Evolutionary conservation across 345 rosid genomes (phyloP), one percentile per base, ranked within the genome.

Genomic region (Streptanthus diversifolius): DNA sequence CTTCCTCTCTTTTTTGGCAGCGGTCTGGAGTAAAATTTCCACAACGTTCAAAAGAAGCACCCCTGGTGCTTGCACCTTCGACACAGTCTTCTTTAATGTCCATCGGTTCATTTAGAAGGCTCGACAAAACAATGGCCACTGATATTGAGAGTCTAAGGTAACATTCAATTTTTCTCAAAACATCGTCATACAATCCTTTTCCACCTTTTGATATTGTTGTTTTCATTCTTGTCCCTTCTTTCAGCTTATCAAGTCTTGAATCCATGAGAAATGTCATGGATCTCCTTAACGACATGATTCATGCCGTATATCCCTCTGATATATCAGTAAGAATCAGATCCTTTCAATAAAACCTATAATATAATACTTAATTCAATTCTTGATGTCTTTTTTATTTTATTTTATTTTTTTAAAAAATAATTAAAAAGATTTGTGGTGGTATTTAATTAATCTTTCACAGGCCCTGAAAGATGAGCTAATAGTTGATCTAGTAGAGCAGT

Each of bases 41-140:
- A 39, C 79, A 62, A 52, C 93, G 91, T 35, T 82, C 93, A 13
- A 58, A 62, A 11, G 87, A 90, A 82, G 80, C 97, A 40, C 87
- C 92, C 37, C 85, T 90, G 8, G 87, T 92, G 86, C 84, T 95
- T 79, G 84, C 88, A 25, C 87, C 99, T 7, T 93, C 98, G 29
- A 86, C 79, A 11, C 51, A 75, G 68, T 78, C 87, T 24, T 24
- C 72, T 11, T 83, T 93, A 44, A 82, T 90, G 90, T 86, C 98
- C 51, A 80, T 81, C 67, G 89, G 87, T 71, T 87, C 97, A 9
- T 79, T 84, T 8, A 81, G 89, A 77, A 89, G 92, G 85, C 98
- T 95, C 15, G 98, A 95, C 39, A 96, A 92, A 79, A 86, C 96
- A 45, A 95, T 90, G 97, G 97, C 98, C 17, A 45, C 90, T 1